Base-by-base conservation (phyloP, 345 rosid genomes). In the Garcia nutans region DNA sequence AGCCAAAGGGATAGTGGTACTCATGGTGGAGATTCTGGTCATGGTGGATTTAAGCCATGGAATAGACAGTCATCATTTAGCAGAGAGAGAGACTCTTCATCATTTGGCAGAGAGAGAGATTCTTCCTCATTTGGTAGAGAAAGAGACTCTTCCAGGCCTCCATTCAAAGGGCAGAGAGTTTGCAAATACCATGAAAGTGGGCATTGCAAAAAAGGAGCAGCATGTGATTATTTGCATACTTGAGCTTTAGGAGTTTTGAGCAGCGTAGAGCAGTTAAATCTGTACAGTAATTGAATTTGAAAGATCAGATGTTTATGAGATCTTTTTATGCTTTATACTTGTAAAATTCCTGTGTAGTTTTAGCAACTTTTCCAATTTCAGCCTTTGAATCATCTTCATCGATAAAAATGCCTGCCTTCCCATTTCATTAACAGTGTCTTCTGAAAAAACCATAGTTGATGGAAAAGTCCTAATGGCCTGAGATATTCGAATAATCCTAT, bases 121-220 rank as follows among this genome's bases (percentile, higher is more conserved):
- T 47, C 50, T 10, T 11, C 50, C 3, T 85, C 95, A 10, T 84
- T 86, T 50, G 76, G 85, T 76, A 57, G 60, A 50, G 89, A 47
- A 0, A 47, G 87, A 19, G 87, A 80, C 58, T 69, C 88, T 16
- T 74, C 86, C 7, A 78, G 88, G 68, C 73, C 83, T 15, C 71
- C 82, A 9, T 73, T 76, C 57, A 85, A 80, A 83, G 92, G 89
- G 59, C 93, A 92, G 74, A 85, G 90, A 80, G 82, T 87, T 52
- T 89, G 92, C 85, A 86, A 80, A 74, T 89, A 28, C 80, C 87
- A 84, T 17, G 91, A 88, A 83, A 81, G 45, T 58, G 96, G 97
- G 62, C 85, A 84, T 69, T 90, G 97, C 82, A 88, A 82, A 84
- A 92, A 89, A 81, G 97, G 95, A 57, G 82, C 97, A 33, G 76